Evolutionary conservation across 495 filamentous ascomycete genomes (phyloP).

Genomic region (Hypoxylon trugodes): DNA sequence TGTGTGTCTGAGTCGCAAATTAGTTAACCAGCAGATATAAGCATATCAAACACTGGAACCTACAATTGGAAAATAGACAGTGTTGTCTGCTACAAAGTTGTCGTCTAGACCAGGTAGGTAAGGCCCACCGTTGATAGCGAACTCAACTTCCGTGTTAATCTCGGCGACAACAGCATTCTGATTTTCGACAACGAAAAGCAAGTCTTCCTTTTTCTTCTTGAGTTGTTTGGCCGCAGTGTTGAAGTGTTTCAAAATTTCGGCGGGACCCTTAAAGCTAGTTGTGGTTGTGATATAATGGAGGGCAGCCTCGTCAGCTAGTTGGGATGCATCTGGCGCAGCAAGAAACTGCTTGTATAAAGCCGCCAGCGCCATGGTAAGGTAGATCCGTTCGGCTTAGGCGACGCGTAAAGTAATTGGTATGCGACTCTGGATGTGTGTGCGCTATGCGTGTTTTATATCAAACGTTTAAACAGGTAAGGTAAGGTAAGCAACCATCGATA

Average conservation of each 20-base stretch:
- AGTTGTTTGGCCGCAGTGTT: conserved; percentile 68
- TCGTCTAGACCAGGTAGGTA: conserved; percentile 93
- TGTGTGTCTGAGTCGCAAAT: conserved; percentile 71
- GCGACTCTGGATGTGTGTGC: conserved; percentile 6
- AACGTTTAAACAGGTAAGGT: background rate
- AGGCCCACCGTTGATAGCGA: conserved; percentile 78
- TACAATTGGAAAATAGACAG: conserved; percentile 85
- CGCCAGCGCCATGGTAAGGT: conserved; percentile 67
- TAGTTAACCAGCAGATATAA: conserved; percentile 40
- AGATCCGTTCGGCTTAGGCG: conserved; percentile 2
- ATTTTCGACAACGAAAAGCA: conserved; percentile 76
- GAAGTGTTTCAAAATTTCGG: conserved; percentile 82
- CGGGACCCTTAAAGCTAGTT: conserved; percentile 70
- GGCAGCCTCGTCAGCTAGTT: conserved; percentile 74
- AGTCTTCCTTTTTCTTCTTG: conserved; percentile 80
- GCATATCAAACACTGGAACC: conserved; percentile 40
- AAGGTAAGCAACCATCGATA: background rate
- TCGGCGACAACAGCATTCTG: conserved; percentile 75
- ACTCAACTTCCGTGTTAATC: conserved; percentile 84
- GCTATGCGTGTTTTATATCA: conserved; percentile 1
- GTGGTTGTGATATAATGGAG: conserved; percentile 94
- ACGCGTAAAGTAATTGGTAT: conserved; percentile 10
- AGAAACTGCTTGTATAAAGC: conserved; percentile 82
- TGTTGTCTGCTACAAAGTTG: conserved; percentile 89
- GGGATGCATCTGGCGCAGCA: conserved; percentile 68